Percentiles rank a stretch among this genome's conserved stretches.
phyloP scores from a whole-genome alignment of 305 asterid genomes.

The Solanum hybrid region DNA sequence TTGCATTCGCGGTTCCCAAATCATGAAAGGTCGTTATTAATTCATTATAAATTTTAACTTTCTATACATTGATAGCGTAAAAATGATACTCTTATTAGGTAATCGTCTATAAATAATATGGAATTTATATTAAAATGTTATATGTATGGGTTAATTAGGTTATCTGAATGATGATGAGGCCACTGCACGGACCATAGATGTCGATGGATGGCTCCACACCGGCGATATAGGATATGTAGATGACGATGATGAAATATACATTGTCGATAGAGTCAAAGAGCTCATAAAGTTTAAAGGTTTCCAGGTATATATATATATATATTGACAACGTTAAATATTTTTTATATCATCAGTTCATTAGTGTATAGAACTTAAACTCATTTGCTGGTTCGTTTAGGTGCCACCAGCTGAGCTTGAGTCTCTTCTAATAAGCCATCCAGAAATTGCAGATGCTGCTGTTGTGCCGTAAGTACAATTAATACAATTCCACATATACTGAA shows the following conservation, averaged over 20 bases:
- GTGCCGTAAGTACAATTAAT: constrained; percentile 51
- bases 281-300: constrained; percentile 69
- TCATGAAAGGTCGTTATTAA: constrained; percentile 60
- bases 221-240: constrained; percentile 63
- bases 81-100: neutral
- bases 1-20: constrained; percentile 70
- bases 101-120: neutral
- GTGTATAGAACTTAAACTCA: neutral
- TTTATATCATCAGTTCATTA: neutral
- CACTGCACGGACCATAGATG: constrained; percentile 52
- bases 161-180: constrained; percentile 56
- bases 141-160: neutral
- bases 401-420: constrained; percentile 90
- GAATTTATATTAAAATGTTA: neutral
- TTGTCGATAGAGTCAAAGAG: constrained; percentile 60
- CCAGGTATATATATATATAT: constrained; percentile 18
- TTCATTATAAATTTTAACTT: neutral
- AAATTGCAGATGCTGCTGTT: constrained; percentile 73
- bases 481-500: neutral
- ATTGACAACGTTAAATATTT: neutral
- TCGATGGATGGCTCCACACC: constrained; percentile 70
- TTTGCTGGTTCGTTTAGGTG: constrained; percentile 22
- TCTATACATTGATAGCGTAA: neutral
- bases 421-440: constrained; percentile 55
- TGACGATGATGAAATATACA: constrained; percentile 55